phyloP scores from a whole-genome alignment of 1,284 basidiomycete genomes.

The Boletus semigastroideus region DNA sequence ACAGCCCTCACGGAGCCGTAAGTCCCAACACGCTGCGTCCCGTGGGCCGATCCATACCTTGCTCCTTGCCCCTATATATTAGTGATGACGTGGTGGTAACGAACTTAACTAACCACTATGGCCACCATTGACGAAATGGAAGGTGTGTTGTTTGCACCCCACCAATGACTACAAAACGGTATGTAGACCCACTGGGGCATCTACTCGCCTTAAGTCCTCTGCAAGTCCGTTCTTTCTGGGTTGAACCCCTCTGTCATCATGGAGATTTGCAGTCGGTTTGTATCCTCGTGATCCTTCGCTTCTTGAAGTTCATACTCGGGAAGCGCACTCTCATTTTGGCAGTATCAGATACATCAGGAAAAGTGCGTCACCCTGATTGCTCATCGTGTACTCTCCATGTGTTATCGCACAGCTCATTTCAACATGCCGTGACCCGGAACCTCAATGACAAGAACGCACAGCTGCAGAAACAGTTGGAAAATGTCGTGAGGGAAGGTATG shows the following conservation, averaged over 20 bases:
- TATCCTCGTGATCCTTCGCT: not conserved
- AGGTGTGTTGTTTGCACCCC: slow-evolving; percentile 78
- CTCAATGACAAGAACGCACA: slow-evolving; percentile 78
- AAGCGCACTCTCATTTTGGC: slow-evolving; percentile 83
- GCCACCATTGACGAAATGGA: slow-evolving; percentile 7
- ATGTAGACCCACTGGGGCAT: slow-evolving; percentile 37
- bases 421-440: slow-evolving; percentile 75
- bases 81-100: slow-evolving; percentile 82
- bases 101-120: slow-evolving; percentile 13
- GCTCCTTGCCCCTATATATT: not conserved
- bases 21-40: slow-evolving; percentile 12
- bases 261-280: slow-evolving; percentile 76
- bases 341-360: slow-evolving; percentile 84
- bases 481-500: slow-evolving; percentile 74
- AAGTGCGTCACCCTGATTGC: slow-evolving; percentile 43
- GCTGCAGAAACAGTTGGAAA: slow-evolving; percentile 78
- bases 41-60: slow-evolving; percentile 3
- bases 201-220: slow-evolving; percentile 9
- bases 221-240: slow-evolving; percentile 80
- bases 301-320: slow-evolving; percentile 12
- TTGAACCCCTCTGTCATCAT: slow-evolving; percentile 69
- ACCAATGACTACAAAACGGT: slow-evolving; percentile 86
- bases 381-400: slow-evolving; percentile 1
- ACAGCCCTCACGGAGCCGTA: slow-evolving; percentile 77
- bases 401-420: slow-evolving; percentile 59